Conservation (phyloP, 208 protist genomes). For the Crithidia bombi region DNA sequence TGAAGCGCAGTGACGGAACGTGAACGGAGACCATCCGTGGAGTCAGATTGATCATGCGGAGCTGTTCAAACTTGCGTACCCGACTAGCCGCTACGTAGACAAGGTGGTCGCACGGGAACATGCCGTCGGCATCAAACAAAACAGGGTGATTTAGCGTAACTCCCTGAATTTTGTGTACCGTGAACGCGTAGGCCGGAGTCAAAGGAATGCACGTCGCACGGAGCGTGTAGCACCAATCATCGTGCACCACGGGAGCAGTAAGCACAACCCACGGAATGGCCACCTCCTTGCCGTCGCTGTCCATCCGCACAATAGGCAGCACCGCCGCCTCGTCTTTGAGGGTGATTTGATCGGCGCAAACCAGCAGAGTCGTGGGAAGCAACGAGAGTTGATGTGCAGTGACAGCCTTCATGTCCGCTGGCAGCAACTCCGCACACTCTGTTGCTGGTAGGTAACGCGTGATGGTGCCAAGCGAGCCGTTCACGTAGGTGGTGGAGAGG, state of each 20-base stretch:
- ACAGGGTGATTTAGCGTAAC: conserved; percentile 74
- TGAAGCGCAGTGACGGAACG: conserved; percentile 64
- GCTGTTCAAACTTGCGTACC: conserved; percentile 69
- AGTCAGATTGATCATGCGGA: conserved; percentile 79
- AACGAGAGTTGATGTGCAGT: conserved; percentile 4
- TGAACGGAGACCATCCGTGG: conserved; percentile 77
- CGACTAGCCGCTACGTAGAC: conserved; percentile 90
- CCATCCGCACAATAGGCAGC: conserved; percentile 83
- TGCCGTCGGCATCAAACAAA: conserved; percentile 70
- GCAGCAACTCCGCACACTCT: conserved; percentile 45
- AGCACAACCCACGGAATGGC: conserved; percentile 80
- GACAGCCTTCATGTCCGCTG: conserved; percentile 34
- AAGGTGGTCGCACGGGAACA: conserved; percentile 88
- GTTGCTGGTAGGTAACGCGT: conserved; percentile 49
- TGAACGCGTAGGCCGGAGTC: conserved; percentile 89
- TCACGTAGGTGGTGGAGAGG: conserved; percentile 62
- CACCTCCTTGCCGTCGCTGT: conserved; percentile 53
- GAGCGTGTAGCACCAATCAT: conserved; percentile 45
- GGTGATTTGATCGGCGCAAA: too few relatives aligned
- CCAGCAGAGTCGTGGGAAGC: not conserved
- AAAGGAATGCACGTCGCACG: conserved; percentile 74
- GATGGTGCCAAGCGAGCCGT: conserved; percentile 83
- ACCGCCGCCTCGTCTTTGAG: not conserved
- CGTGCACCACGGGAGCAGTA: conserved; percentile 28
- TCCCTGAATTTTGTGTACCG: conserved; percentile 91